Evolutionary conservation across 192 early-diverging fungal genomes (phyloP).

Genomic region (Diversispora epigaea): DNA sequence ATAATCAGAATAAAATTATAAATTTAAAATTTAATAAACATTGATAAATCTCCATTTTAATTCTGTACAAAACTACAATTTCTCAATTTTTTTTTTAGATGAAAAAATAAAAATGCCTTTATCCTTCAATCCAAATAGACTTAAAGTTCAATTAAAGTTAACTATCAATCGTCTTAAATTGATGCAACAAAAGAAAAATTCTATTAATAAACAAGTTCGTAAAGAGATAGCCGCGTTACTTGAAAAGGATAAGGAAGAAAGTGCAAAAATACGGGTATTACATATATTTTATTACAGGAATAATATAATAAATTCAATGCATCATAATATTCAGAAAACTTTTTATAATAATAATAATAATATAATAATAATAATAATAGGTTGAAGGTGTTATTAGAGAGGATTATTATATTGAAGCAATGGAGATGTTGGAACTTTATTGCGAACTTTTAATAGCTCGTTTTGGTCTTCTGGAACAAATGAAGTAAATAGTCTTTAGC

Average conservation of each 20-base stretch:
- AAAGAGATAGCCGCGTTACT: conserved; percentile 82
- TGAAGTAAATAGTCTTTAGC: conserved; percentile 49
- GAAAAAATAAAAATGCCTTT: background rate
- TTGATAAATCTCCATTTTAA: too few relatives aligned
- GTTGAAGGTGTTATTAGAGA: conserved; percentile 91
- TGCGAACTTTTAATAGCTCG: conserved; percentile 86
- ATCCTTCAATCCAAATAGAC: conserved; percentile 52
- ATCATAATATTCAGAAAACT: background rate
- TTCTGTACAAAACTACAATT: too few relatives aligned
- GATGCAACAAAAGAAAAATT: conserved; percentile 83
- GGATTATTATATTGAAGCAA: conserved; percentile 87
- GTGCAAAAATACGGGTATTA: conserved; percentile 77
- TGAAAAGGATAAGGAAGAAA: conserved; percentile 80
- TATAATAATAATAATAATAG: conserved; percentile 30
- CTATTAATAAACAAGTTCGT: conserved; percentile 69
- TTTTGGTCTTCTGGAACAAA: conserved; percentile 82
- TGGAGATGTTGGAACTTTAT: conserved; percentile 92
- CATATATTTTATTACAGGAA: background rate
- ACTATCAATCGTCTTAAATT: conserved; percentile 84
- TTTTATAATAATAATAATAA: background rate
- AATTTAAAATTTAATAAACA: too few relatives aligned
- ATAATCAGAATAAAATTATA: too few relatives aligned
- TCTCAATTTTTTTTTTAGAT: too few relatives aligned
- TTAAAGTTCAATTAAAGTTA: conserved; percentile 90
- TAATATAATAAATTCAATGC: background rate